Percentiles rank a stretch among this genome's conserved stretches.
Conservation (phyloP, 2,329 filamentous ascomycete species). For the Alternaria metachromatica region DNA sequence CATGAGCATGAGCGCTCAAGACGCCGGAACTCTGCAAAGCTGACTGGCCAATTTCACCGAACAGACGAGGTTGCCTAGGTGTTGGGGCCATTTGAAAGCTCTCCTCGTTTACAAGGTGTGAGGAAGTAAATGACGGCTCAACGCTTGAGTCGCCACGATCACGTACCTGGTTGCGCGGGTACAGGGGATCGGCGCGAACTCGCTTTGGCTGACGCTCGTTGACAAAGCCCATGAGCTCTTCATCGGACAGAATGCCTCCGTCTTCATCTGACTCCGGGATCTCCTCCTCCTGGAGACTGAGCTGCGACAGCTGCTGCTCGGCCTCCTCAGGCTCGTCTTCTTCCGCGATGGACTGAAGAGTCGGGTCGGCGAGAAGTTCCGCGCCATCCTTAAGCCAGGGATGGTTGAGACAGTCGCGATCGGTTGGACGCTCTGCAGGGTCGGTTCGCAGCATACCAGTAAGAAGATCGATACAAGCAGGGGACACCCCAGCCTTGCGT, state of each 20-base stretch:
- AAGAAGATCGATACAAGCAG: constrained; percentile 75
- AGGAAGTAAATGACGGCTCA: constrained; percentile 46
- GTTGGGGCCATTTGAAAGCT: constrained; percentile 37
- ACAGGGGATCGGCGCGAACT: constrained; percentile 49
- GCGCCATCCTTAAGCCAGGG: constrained; percentile 71
- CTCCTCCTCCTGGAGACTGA: constrained; percentile 62
- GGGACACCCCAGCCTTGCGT: constrained; percentile 64
- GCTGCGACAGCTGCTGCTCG: constrained; percentile 47
- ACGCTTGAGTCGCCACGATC: constrained; percentile 49
- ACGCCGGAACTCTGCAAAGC: constrained; percentile 61
- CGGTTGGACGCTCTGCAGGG: constrained; percentile 76
- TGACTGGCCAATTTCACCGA: constrained; percentile 67
- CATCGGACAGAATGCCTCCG: constrained; percentile 36
- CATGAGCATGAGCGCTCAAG: constrained; percentile 43
- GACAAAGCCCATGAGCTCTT: constrained; percentile 42
- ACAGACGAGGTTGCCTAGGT: constrained; percentile 54
- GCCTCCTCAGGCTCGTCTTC: constrained; percentile 69
- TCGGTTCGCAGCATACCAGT: constrained; percentile 80
- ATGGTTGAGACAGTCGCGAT: constrained; percentile 72
- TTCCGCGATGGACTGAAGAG: constrained; percentile 51
- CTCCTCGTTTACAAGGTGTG: constrained; percentile 36
- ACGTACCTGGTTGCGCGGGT: constrained; percentile 49
- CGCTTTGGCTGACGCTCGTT: constrained; percentile 52
- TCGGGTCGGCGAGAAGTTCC: constrained; percentile 44
- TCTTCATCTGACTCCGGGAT: constrained; percentile 38